Conservation (phyloP, 257 asterid genomes). For the Solanum ahanhuiri region DNA sequence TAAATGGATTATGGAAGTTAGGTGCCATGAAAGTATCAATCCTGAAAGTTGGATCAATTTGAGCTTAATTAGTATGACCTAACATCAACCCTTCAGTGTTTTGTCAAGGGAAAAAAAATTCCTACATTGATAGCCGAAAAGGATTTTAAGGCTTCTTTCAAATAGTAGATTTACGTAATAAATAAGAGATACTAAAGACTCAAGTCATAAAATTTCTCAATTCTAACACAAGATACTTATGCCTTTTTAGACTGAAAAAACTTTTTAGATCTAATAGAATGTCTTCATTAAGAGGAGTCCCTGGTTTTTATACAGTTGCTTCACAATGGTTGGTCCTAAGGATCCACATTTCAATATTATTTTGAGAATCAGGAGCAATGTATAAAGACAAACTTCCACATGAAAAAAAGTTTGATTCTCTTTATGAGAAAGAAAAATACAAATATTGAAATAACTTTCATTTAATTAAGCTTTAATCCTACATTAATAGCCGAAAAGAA, state of each 20-base stretch:
- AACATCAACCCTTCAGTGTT: too few relatives aligned
- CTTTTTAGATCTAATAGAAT: not conserved
- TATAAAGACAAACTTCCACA: too few relatives aligned
- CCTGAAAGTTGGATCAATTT: not conserved
- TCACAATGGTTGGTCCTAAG: not conserved
- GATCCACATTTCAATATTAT: too few relatives aligned
- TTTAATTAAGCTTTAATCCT: too few relatives aligned
- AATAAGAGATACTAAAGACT: too few relatives aligned
- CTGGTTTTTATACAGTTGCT: not conserved
- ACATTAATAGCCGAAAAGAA: too few relatives aligned
- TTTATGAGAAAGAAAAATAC: too few relatives aligned
- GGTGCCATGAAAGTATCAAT: not conserved
- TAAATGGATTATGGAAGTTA: not conserved
- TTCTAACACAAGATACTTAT: not conserved
- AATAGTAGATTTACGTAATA: too few relatives aligned
- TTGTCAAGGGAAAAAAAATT: too few relatives aligned
- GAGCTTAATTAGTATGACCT: not conserved
- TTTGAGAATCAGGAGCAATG: not conserved
- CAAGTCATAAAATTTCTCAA: too few relatives aligned
- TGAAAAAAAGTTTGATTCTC: accelerated
- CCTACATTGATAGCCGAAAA: not conserved
- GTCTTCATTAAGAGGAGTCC: not conserved
- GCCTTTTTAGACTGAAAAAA: not conserved
- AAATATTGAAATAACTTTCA: too few relatives aligned
- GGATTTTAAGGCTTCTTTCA: not conserved